Evolutionary conservation across 805 yeast species (phyloP).

Genomic region (Spathaspora sp.): DNA sequence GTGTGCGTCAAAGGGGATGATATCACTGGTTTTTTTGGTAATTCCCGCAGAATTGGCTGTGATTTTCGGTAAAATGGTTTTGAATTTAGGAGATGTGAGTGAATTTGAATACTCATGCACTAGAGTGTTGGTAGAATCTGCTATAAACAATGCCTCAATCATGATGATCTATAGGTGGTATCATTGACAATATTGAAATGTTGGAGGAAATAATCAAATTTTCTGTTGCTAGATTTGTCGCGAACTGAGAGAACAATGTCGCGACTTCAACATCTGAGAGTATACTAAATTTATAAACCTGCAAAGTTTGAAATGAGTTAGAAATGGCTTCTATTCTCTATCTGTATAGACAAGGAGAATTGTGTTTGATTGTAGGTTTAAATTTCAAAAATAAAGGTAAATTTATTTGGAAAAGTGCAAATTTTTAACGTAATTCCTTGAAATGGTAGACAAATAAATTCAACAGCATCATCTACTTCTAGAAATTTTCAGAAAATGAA

Average conservation of each 20-base stretch:
- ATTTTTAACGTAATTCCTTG: no score
- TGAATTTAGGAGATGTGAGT: slow-evolving; percentile 29
- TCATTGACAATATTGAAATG: not conserved
- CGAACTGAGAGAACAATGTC: not conserved
- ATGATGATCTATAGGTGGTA: slow-evolving; percentile 12
- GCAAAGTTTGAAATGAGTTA: no score
- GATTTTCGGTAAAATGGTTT: slow-evolving; percentile 17
- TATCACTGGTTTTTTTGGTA: not conserved
- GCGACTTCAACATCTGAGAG: no score
- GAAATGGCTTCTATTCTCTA: no score
- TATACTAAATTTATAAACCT: no score
- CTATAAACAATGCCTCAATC: slow-evolving; percentile 42
- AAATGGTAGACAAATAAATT: no score
- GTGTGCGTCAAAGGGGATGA: slow-evolving; percentile 4
- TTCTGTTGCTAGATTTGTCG: not conserved
- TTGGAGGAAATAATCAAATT: not conserved
- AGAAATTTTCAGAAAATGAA: no score
- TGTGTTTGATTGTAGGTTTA: no score
- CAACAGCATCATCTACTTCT: no score
- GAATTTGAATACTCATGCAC: slow-evolving; percentile 34
- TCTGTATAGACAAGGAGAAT: no score
- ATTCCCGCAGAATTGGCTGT: not conserved
- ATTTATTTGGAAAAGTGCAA: not conserved
- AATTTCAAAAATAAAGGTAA: not conserved
- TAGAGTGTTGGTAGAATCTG: slow-evolving; percentile 30